Conservation (phyloP, 2,329 filamentous ascomycete genomes). For the Aspergillus quadricinctus region DNA sequence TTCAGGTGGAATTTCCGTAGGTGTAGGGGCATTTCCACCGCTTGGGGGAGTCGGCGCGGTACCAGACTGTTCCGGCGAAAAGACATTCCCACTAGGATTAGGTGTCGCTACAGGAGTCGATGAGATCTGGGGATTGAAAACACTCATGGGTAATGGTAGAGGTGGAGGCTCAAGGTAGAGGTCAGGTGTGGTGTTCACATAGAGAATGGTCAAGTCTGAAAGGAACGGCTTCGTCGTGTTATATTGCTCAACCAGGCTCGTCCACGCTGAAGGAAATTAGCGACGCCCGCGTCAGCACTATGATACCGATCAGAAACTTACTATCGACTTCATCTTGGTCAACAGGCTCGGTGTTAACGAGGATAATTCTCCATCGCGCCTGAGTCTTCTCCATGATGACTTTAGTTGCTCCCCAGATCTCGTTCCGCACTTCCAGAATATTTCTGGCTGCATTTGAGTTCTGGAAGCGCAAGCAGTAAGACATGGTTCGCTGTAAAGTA, state of each 20-base stretch:
- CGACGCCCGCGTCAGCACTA: background rate
- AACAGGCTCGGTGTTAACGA: constrained; percentile 50
- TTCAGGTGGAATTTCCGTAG: constrained; percentile 34
- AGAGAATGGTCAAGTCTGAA: constrained; percentile 35
- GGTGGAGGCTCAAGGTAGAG: constrained; percentile 30
- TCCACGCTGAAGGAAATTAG: constrained; percentile 34
- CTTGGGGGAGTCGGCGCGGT: constrained; percentile 36
- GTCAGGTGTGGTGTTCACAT: constrained; percentile 32
- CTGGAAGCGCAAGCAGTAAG: constrained; percentile 50
- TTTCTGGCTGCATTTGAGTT: constrained; percentile 25
- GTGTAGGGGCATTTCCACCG: constrained; percentile 34
- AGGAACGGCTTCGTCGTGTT: constrained; percentile 32
- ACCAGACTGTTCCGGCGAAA: constrained; percentile 42
- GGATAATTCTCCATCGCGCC: constrained; percentile 53
- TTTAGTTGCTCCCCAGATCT: constrained; percentile 55
- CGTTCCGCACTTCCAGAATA: constrained; percentile 49
- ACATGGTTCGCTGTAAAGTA: constrained; percentile 49
- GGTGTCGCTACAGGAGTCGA: constrained; percentile 40
- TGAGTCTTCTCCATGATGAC: constrained; percentile 51
- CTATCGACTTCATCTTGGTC: constrained; percentile 50
- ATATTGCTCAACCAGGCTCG: constrained; percentile 32
- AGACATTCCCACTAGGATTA: constrained; percentile 28
- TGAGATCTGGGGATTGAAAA: constrained; percentile 29
- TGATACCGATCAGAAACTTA: constrained; percentile 18
- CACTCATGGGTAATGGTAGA: constrained; percentile 28